phyloP scores from a whole-genome alignment of 2,329 filamentous ascomycete species.

The Calycina marina region DNA sequence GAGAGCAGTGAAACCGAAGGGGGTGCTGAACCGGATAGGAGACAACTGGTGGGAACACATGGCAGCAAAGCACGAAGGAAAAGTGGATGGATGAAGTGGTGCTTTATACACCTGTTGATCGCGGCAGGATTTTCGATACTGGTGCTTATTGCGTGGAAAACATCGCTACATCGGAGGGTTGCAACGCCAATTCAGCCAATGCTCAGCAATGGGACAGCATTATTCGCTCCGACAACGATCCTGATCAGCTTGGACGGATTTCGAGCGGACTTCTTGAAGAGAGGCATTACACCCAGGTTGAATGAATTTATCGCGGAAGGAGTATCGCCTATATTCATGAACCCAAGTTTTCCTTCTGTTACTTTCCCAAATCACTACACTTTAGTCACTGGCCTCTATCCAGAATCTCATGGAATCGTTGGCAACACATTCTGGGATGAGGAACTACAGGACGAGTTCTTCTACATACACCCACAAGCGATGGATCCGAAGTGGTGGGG shows the following conservation, averaged over 20 bases:
- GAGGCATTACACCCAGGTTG: constrained; percentile 70
- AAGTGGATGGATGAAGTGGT: constrained; percentile 38
- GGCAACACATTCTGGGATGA: constrained; percentile 95
- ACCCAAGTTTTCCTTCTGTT: constrained; percentile 85
- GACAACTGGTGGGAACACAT: constrained; percentile 30
- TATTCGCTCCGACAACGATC: constrained; percentile 85
- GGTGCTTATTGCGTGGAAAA: constrained; percentile 41
- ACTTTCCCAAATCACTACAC: constrained; percentile 97
- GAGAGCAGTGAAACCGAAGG: constrained; percentile 46
- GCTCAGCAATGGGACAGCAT: constrained; percentile 68
- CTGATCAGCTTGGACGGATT: constrained; percentile 92
- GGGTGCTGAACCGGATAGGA: constrained; percentile 42
- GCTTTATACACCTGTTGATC: constrained; percentile 37
- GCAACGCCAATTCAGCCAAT: constrained; percentile 23
- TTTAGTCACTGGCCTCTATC: constrained; percentile 79
- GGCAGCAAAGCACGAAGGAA: constrained; percentile 33
- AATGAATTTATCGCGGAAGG: constrained; percentile 64
- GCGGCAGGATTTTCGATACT: constrained; percentile 40
- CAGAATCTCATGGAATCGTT: constrained; percentile 84
- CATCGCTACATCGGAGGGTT: constrained; percentile 33
- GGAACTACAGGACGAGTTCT: constrained; percentile 61
- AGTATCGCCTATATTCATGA: constrained; percentile 84
- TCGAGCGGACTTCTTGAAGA: constrained; percentile 75
- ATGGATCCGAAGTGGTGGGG: constrained; percentile 88
- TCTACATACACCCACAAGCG: constrained; percentile 63